phyloP scores from a whole-genome alignment of 345 rosid genomes.

The Citrus sp. region DNA sequence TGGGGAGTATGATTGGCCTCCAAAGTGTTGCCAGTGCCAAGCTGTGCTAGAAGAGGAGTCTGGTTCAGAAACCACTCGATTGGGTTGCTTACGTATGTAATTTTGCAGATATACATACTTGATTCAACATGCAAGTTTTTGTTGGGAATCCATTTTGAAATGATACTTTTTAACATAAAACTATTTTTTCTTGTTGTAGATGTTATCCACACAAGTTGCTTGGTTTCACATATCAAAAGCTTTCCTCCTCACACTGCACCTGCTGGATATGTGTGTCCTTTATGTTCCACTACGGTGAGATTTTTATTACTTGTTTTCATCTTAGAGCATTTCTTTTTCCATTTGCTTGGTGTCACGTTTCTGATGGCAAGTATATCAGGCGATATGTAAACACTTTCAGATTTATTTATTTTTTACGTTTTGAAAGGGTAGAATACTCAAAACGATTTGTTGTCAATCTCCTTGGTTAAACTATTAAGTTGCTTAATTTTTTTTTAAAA shows the following conservation, averaged over 20 bases:
- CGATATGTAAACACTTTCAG: background rate
- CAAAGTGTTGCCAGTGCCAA: conserved; percentile 86
- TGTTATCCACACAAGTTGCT: conserved; percentile 84
- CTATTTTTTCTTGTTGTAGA: conserved; percentile 43
- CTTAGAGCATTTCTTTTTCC: background rate
- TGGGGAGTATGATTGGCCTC: conserved; percentile 97
- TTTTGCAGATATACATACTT: conserved; percentile 20
- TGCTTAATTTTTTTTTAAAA: background rate
- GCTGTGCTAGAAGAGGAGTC: conserved; percentile 62
- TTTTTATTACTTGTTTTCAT: background rate
- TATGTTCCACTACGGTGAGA: conserved; percentile 81
- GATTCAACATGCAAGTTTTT: conserved; percentile 7
- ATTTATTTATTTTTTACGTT: background rate
- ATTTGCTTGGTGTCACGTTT: background rate
- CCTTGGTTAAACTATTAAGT: background rate
- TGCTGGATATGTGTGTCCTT: conserved; percentile 90
- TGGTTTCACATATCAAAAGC: conserved; percentile 75
- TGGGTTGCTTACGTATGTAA: conserved; percentile 97
- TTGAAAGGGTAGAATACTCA: background rate
- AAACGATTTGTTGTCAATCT: background rate
- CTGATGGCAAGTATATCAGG: background rate
- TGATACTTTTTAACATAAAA: conserved; percentile 12
- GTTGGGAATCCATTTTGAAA: background rate
- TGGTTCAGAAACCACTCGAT: conserved; percentile 69
- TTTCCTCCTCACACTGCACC: conserved; percentile 97